phyloP scores from a whole-genome alignment of 108 stramenopile species.

The Poteriospumella lacustris region DNA sequence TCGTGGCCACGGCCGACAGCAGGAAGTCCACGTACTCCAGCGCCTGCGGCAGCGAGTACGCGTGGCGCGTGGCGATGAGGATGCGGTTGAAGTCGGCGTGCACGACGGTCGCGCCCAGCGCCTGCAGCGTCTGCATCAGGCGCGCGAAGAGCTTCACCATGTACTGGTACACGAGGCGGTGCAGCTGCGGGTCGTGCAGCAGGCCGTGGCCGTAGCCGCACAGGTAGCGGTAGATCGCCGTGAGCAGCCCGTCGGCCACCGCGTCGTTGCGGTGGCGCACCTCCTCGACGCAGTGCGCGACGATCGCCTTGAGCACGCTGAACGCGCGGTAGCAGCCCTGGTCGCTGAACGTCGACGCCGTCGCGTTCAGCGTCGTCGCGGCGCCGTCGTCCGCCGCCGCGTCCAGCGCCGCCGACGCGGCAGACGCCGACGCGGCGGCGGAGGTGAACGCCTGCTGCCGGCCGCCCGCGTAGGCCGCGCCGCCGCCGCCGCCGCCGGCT shows the following conservation, averaged over 20 bases:
- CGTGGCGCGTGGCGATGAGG: slow-evolving; percentile 68
- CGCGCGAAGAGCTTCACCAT: slow-evolving; percentile 80
- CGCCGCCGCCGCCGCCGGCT: slow-evolving; percentile 17
- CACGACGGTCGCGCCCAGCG: slow-evolving; percentile 84
- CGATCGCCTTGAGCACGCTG: slow-evolving; percentile 75
- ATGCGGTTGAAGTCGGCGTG: slow-evolving; percentile 80
- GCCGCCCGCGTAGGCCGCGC: neutral
- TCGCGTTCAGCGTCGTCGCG: no score
- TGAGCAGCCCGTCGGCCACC: slow-evolving; percentile 77
- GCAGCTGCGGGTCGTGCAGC: slow-evolving; percentile 84
- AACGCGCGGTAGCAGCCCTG: slow-evolving; percentile 52
- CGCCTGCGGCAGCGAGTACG: slow-evolving; percentile 58
- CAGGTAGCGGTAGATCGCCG: slow-evolving; percentile 80
- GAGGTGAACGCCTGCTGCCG: slow-evolving; percentile 14
- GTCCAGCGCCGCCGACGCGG: slow-evolving; percentile 26
- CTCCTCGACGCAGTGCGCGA: slow-evolving; percentile 75
- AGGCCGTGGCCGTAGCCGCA: slow-evolving; percentile 67
- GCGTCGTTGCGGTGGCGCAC: slow-evolving; percentile 59
- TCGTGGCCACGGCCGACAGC: slow-evolving; percentile 61
- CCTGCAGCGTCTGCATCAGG: slow-evolving; percentile 82
- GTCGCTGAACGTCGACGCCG: no score
- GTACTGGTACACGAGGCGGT: slow-evolving; percentile 73
- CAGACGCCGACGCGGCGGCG: slow-evolving; percentile 14
- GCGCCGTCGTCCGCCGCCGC: slow-evolving; percentile 32
- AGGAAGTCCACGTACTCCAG: slow-evolving; percentile 86